Evolutionary conservation across 495 filamentous ascomycete species (phyloP), one percentile per base, ranked within the genome.

Genomic region (Oidiodendron maius): DNA sequence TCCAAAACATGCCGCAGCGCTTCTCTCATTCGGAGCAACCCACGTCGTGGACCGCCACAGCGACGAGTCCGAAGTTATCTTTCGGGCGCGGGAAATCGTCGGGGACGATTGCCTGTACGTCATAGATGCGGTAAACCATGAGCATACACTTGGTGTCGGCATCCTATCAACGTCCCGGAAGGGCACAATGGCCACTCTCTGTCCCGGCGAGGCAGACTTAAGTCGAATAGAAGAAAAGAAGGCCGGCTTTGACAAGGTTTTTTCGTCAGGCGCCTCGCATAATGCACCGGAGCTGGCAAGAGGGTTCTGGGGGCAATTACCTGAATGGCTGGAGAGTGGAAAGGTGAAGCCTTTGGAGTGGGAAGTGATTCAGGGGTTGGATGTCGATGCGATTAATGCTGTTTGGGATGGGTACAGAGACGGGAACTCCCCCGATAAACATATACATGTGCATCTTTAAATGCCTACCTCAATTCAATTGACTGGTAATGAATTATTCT

Each of bases 21-120:
- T 64, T 26, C 51, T 55, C 37, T 17, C 8, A 0, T 46, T 47
- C 41, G 65, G 65, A 0, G 63, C 65, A 8, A 64, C 65, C 9
- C 62, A 68, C 53, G 48, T 66, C 12, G 51, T 66, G 40, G 63
- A 66, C 42, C 60, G 67, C 44, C 9, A 74, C 46, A 34, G 67
- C 66, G 18, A 65, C 64, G 26, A 72, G 55, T 8, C 8, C 8
- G 28, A 32, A 8, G 17, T 61, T 51, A 18, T 68, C 40, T 54
- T 70, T 69, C 53, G 74, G 67, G 48, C 70, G 64, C 2, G 69
- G 50, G 4, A 20, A 8, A 11, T 59, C 15, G 17, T 55, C n/a
- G 28, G 48, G 13, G 37, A 69, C 57, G 13, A 62, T 6, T 11
- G 66, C 51, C 18, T 66, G 46, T 36, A 70, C 49, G 38, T 57